Conservation (phyloP, 2,329 filamentous ascomycete species). For the Ceratocystis papillata region DNA sequence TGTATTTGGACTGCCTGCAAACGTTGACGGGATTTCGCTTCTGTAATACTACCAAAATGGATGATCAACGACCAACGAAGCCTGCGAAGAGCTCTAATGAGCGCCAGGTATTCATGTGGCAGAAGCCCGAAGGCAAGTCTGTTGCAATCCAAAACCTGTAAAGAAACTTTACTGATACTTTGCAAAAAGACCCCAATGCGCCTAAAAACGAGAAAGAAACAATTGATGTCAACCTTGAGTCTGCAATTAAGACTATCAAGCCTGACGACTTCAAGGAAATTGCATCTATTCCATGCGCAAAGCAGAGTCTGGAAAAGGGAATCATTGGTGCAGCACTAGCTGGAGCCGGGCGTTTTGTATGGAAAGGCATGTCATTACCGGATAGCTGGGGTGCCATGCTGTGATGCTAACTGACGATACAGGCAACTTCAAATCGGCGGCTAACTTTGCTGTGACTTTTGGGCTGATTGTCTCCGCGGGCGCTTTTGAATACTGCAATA, state of each 20-base stretch:
- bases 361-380: slow-evolving; percentile 52
- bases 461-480: slow-evolving; percentile 60
- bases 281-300: slow-evolving; percentile 70
- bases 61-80: slow-evolving; percentile 6
- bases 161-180: slow-evolving; percentile 1
- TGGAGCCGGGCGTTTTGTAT: slow-evolving; percentile 61
- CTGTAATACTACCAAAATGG: slow-evolving; percentile 15
- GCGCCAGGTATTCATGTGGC: slow-evolving; percentile 19
- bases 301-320: slow-evolving; percentile 71
- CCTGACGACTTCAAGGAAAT: slow-evolving; percentile 59
- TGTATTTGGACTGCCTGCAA: neutral
- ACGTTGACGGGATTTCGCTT: neutral
- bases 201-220: slow-evolving; percentile 9
- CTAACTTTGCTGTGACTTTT: slow-evolving; percentile 75
- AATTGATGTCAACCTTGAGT: slow-evolving; percentile 34
- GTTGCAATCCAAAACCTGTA: neutral
- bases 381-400: neutral
- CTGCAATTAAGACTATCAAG: slow-evolving; percentile 58
- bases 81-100: slow-evolving; percentile 14
- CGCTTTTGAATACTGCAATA: slow-evolving; percentile 77
- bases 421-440: slow-evolving; percentile 54
- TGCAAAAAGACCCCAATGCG: slow-evolving; percentile 12
- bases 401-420: slow-evolving; percentile 5
- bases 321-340: slow-evolving; percentile 68
- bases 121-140: slow-evolving; percentile 18